Evolutionary conservation across 257 asterid species (phyloP).

Genomic region (Nicotiana benthamiana): DNA sequence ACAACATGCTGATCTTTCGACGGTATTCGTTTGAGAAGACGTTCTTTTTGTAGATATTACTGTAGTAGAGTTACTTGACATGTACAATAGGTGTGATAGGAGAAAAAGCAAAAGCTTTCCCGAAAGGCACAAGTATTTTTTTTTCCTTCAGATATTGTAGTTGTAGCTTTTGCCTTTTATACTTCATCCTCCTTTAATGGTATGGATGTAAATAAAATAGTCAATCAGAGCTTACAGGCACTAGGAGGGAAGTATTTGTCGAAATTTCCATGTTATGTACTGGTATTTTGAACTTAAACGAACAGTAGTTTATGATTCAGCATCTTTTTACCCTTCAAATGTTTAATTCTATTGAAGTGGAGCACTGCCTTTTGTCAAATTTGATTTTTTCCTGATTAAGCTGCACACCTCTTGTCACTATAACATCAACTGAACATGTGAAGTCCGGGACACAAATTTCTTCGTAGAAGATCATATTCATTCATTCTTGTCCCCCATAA

Average conservation of each 20-base stretch:
- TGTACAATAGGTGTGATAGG: neutral
- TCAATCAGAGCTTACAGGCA: neutral
- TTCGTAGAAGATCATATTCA: neutral
- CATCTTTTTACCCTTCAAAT: neutral
- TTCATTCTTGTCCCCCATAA: neutral
- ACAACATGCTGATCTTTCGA: neutral
- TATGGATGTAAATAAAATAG: neutral
- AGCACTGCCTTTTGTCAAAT: neutral
- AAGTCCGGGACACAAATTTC: neutral
- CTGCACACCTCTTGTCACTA: neutral
- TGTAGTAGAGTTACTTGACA: constrained; percentile 16
- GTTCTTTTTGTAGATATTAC: constrained; percentile 25
- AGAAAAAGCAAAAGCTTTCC: neutral
- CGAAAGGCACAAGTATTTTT: neutral
- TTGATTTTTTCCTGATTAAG: neutral
- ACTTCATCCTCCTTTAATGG: neutral
- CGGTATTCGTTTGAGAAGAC: neutral
- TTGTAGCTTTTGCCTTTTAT: neutral
- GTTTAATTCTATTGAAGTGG: neutral
- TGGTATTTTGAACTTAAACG: neutral
- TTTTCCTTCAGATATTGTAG: neutral
- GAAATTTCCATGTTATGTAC: neutral
- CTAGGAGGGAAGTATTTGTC: neutral
- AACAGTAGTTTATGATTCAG: neutral
- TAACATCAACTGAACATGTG: neutral